These are phyloP conservation scores for Pisolithus marmoratus DNA, from an alignment of 768 basidiomycete genomes.

Conservation along the genomic window DNA sequence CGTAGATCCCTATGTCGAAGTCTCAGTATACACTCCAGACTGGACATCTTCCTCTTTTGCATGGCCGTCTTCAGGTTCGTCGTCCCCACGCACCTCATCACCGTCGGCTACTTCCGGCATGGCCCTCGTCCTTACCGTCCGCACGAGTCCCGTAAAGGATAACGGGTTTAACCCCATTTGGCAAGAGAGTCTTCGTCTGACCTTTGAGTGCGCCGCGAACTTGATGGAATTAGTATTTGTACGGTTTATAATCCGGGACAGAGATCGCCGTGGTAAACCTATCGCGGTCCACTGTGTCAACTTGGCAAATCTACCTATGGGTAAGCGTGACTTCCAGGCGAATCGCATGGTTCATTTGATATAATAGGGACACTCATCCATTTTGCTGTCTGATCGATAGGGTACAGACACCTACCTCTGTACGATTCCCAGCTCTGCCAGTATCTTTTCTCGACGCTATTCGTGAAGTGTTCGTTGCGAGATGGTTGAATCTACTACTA, in stretches of 20 bases:
- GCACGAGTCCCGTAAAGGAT: constrained; percentile 66
- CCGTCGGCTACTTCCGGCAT: constrained; percentile 21
- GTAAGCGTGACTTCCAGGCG: constrained; percentile 49
- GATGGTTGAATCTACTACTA: constrained; percentile 17
- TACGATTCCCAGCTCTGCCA: constrained; percentile 86
- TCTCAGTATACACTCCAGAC: constrained; percentile 71
- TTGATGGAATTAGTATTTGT: constrained; percentile 86
- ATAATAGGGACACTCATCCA: background rate
- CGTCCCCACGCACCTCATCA: background rate
- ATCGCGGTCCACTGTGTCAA: constrained; percentile 75
- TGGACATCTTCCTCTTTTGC: constrained; percentile 40
- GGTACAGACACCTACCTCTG: constrained; percentile 85
- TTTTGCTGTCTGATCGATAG: constrained; percentile 31
- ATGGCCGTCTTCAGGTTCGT: constrained; percentile 1
- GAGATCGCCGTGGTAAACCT: constrained; percentile 51
- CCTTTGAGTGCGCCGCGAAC: constrained; percentile 70
- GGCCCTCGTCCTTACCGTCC: constrained; percentile 43
- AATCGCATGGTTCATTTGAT: background rate
- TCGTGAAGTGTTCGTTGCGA: constrained; percentile 58
- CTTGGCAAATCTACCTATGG: constrained; percentile 67
- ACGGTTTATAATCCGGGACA: constrained; percentile 67
- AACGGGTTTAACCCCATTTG: constrained; percentile 93
- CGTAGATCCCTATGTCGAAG: constrained; percentile 75
- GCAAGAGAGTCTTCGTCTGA: constrained; percentile 63
- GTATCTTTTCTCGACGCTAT: constrained; percentile 88